Evolutionary conservation across 2,329 filamentous ascomycete species (phyloP), one percentile per base, ranked within the genome.

Genomic region (Karstenula rhodostoma): DNA sequence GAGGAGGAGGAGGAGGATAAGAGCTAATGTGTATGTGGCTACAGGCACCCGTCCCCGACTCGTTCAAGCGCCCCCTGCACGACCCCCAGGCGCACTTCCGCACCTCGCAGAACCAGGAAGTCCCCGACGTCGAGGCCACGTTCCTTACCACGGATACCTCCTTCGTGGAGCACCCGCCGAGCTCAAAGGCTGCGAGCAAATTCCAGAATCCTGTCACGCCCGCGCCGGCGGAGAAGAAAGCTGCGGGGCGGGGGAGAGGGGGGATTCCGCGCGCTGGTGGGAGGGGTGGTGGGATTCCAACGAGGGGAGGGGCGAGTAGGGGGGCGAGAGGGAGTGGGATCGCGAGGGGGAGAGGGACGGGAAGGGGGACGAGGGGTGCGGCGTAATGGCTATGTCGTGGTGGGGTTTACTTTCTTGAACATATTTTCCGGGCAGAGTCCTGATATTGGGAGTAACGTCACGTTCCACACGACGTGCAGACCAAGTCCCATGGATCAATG

Each of bases 71-170:
- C 19, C 67, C 73, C 2, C 72, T 73, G 44, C 74, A 73, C 54
- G 65, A 73, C 54, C 63, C 70, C 33, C 67, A 63, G 22, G 57
- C 69, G 1, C 64, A 64, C 12, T 51, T 73, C 8, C 69, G 67
- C 42, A 54, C 61, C 51, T 73, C 71, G 1, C 69, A 70, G 48
- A 69, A 67, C 10, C 65, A 64, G 5, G 74, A 75, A 17, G 42
- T 37, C 4, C 27, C 27, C 22, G 60, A 89, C 67, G 80, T 80
- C 17, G 94, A 97, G 69, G 91, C 90, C 54, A 97, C 94, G 0
- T 97, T 97, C 72, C 87, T 97, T 89, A 97, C 94, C 25, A 96
- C 92, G 12, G 93, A 97, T 73, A 96, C 90, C 6, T 92, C 92
- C 1, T 97, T 97, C 73, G 88, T 97, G 58, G 93, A 97, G 35